Evolutionary conservation across 1,139 yeast genomes (phyloP), one percentile per base, ranked within the genome.

Genomic region (Debaryomyces psychrophilus): DNA sequence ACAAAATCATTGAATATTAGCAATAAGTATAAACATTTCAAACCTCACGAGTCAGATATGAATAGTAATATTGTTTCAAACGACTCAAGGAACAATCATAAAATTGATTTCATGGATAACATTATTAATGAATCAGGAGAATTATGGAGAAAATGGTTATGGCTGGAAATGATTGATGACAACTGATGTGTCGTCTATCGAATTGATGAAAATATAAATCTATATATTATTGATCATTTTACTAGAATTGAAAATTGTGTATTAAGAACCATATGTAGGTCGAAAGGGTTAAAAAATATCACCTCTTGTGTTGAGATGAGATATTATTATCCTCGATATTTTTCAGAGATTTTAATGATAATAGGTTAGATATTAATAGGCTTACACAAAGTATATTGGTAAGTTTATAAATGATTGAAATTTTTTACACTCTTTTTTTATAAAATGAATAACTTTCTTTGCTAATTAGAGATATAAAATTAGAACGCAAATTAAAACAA

Each of bases 71-170:
- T 62, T 9, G 62, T 73, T 43, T 67, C 79, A 29, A 71, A 71
- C 47, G 76, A 69, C 48, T 63, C 70, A 5, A 51, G 53, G 12
- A 59, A 59, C 45, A 64, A 62, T 45, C 72, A 64, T 49, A 68
- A 69, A 31, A 71, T 77, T 42, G 77, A 77, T 54, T 89, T 84
- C 59, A 81, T 85, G 62, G 92, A 86, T 57, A 82, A 82, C 51
- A 78, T 90, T 28, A 74, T 90, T 37, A 69, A 71, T 44, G 95
- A 87, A 62, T 92, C 96, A 2, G 96, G 96, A 14, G 95, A 88
- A 58, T 72, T 88, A 44, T 90, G 96, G 96, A 74, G 96, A 50
- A 85, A 85, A 56, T 88, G 95, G 90, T 69, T 87, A 37, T 87
- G 90, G 84, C 71, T 77, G 59, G 92, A 85, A 60, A 71, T 82